Evolutionary conservation across 371 early-diverging fungal species (phyloP).

Genomic region (Haplosporangium sp.): DNA sequence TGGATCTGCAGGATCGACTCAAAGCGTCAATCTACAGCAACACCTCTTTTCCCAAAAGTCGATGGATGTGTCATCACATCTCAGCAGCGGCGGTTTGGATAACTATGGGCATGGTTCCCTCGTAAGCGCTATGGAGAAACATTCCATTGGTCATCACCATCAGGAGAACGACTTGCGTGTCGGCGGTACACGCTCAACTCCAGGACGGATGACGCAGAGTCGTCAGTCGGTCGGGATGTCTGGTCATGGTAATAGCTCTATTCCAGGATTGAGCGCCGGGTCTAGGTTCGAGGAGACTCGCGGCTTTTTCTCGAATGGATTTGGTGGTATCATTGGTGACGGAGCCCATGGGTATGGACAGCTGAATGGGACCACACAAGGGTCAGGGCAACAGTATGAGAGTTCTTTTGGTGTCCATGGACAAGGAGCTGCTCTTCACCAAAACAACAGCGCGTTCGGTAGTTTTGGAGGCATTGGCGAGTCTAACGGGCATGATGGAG

Average conservation of each 20-base stretch:
- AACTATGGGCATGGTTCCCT: slow-evolving; percentile 16
- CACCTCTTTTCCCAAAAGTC: slow-evolving; percentile 19
- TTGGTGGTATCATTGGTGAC: slow-evolving; percentile 50
- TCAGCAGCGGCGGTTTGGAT: slow-evolving; percentile 15
- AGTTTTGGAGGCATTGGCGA: slow-evolving; percentile 19
- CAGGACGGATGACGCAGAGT: slow-evolving; percentile 17
- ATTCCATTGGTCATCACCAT: slow-evolving; percentile 8
- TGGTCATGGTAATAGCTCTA: background rate
- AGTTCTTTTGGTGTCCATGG: slow-evolving; percentile 4
- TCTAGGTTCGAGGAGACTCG: slow-evolving; percentile 42
- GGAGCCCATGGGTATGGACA: slow-evolving; percentile 35
- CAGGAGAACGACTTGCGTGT: slow-evolving; percentile 18
- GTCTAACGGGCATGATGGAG: background rate
- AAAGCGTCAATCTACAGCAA: slow-evolving; percentile 23
- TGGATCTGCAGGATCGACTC: slow-evolving; percentile 43
- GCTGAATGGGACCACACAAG: background rate
- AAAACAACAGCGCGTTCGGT: slow-evolving; percentile 10
- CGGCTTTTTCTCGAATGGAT: slow-evolving; percentile 44
- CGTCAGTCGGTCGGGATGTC: slow-evolving; percentile 14
- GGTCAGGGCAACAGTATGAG: slow-evolving; percentile 5
- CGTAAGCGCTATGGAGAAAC: slow-evolving; percentile 28
- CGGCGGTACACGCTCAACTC: slow-evolving; percentile 17
- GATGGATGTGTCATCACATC: slow-evolving; percentile 9
- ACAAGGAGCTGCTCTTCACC: background rate
- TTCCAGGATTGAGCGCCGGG: slow-evolving; percentile 10